phyloP scores from a whole-genome alignment of 768 basidiomycete species.

The Rhizopogon vulgaris region DNA sequence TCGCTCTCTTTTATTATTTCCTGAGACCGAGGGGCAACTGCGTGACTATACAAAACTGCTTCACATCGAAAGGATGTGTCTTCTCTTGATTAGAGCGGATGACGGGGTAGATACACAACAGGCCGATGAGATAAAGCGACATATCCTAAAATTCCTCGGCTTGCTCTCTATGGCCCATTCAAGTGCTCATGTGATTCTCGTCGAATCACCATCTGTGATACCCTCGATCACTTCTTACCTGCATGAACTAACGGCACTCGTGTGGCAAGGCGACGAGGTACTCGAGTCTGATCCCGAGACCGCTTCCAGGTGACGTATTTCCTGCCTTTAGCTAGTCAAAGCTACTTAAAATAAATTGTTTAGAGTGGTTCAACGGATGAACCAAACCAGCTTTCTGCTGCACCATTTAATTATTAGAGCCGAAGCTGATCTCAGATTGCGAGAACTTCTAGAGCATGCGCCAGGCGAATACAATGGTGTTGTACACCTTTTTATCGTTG shows the following conservation, averaged over 20 bases:
- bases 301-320: constrained; percentile 16
- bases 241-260: constrained; percentile 40
- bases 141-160: constrained; percentile 35
- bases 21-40: constrained; percentile 21
- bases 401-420: constrained; percentile 55
- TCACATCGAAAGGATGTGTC: constrained; percentile 45
- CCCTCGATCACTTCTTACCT: constrained; percentile 60
- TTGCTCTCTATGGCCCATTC: constrained; percentile 33
- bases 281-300: constrained; percentile 31
- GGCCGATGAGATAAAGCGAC: constrained; percentile 30
- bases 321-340: not conserved
- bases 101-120: constrained; percentile 34
- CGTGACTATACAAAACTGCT: constrained; percentile 27
- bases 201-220: constrained; percentile 49
- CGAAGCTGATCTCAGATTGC: constrained; percentile 44
- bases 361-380: constrained; percentile 47
- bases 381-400: constrained; percentile 52
- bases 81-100: constrained; percentile 37
- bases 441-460: constrained; percentile 51
- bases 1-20: constrained; percentile 35
- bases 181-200: constrained; percentile 31
- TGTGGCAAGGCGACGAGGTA: constrained; percentile 63
- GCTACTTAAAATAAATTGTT: constrained; percentile 4
- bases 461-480: constrained; percentile 56
- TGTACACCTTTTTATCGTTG: constrained; percentile 67